Conservation (phyloP, 192 early-diverging fungal genomes). For the Backusella tuberculispora region DNA sequence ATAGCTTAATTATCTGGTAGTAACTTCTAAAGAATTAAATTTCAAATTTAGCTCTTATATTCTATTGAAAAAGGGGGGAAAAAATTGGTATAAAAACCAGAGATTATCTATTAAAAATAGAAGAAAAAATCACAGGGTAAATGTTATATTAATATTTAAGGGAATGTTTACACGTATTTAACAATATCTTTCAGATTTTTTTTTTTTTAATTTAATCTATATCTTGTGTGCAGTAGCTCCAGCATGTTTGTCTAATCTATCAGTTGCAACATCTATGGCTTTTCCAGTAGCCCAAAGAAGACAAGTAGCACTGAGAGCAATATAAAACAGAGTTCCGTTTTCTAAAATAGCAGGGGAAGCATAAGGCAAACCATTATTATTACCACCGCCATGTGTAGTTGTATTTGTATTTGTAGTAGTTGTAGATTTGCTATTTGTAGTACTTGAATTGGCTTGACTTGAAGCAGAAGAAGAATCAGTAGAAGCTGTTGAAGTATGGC, state of each 20-base stretch:
- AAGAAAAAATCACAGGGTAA: too few species aligned
- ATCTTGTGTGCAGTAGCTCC: neutral
- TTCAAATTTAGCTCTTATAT: too few species aligned
- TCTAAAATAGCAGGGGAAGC: conserved; percentile 24
- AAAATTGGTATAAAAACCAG: too few species aligned
- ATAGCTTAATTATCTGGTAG: too few species aligned
- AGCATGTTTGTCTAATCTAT: conserved; percentile 34
- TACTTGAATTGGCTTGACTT: neutral
- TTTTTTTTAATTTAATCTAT: neutral
- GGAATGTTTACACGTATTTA: neutral
- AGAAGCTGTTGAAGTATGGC: neutral
- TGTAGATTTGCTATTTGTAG: neutral
- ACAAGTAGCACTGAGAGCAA: conserved; percentile 28
- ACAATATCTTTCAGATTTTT: neutral
- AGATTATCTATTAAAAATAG: too few species aligned
- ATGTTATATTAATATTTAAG: too few species aligned
- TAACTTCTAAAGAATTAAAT: too few species aligned
- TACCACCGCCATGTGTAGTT: neutral
- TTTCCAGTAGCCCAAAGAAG: conserved; percentile 39
- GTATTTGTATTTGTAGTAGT: too few species aligned
- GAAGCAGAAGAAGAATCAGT: neutral
- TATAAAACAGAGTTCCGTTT: conserved; percentile 35
- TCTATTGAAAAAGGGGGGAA: too few species aligned
- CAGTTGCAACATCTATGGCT: conserved; percentile 24
- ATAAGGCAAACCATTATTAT: neutral